phyloP scores from a whole-genome alignment of 2,329 filamentous ascomycete genomes.

The Hypoxylon sp. region DNA sequence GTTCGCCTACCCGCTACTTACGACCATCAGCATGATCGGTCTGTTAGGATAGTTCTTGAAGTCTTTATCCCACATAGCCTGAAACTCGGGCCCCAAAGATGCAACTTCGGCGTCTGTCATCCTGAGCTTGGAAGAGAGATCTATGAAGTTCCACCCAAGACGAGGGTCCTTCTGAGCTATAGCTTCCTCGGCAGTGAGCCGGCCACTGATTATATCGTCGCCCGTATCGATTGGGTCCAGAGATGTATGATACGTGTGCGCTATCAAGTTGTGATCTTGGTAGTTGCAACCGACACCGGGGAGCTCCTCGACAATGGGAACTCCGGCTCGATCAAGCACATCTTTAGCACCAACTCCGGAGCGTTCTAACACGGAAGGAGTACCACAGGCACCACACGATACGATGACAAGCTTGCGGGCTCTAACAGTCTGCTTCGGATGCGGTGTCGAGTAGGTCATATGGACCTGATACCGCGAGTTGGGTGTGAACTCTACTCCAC shows the following conservation, averaged over 20 bases:
- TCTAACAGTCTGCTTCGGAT: constrained; percentile 56
- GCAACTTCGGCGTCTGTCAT: constrained; percentile 65
- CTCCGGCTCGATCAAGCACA: constrained; percentile 60
- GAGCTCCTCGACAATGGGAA: constrained; percentile 65
- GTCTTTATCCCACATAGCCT: constrained; percentile 65
- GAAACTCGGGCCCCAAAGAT: constrained; percentile 65
- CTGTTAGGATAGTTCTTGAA: constrained; percentile 59
- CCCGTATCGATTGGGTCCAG: constrained; percentile 63
- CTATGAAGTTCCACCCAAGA: constrained; percentile 69
- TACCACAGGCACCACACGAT: constrained; percentile 66
- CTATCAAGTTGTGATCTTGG: constrained; percentile 66
- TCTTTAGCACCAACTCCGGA: constrained; percentile 72
- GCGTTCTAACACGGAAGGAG: constrained; percentile 71
- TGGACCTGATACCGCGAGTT: constrained; percentile 63
- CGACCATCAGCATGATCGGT: constrained; percentile 61
- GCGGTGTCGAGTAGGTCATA: constrained; percentile 47
- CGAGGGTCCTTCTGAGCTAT: constrained; percentile 52
- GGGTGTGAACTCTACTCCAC: constrained; percentile 69
- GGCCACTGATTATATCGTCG: constrained; percentile 53
- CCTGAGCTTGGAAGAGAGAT: constrained; percentile 65
- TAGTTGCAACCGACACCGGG: constrained; percentile 68
- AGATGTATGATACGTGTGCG: constrained; percentile 65
- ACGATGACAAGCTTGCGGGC: constrained; percentile 69
- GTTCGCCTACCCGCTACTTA: constrained; percentile 56
- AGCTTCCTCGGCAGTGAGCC: constrained; percentile 48